These are phyloP conservation scores for Crotalaria pallida DNA, from an alignment of 306 rosid species.

Conservation along the genomic window DNA sequence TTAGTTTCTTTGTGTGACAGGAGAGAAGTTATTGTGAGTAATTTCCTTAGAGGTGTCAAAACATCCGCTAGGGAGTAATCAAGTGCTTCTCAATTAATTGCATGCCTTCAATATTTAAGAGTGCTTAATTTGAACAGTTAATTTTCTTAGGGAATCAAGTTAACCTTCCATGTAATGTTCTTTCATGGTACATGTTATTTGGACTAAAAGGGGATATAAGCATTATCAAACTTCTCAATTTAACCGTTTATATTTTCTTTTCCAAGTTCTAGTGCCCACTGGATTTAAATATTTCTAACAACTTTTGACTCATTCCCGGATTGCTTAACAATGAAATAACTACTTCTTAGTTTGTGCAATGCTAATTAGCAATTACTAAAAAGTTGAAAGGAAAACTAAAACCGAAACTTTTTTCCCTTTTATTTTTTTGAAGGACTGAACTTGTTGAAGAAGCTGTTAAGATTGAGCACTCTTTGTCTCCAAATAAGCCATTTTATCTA, in stretches of 20 bases:
- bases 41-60: not conserved
- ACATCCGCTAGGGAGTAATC: not conserved
- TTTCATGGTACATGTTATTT: no score
- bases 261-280: no score
- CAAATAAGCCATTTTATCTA: conserved; percentile 80
- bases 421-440: conserved; percentile 47
- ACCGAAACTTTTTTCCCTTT: not conserved
- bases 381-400: not conserved
- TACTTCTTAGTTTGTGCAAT: no score
- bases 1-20: not conserved
- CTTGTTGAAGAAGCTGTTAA: conserved; percentile 74
- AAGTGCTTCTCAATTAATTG: conserved; percentile 1
- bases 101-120: not conserved
- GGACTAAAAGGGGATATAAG: no score
- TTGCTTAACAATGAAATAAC: no score
- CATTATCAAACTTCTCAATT: no score
- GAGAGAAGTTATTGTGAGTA: not conserved
- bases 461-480: conserved; percentile 60
- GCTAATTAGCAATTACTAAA: no score
- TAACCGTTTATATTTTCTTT: no score
- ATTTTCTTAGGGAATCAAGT: not conserved
- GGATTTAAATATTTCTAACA: no score
- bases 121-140: not conserved
- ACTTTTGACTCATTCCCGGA: no score
- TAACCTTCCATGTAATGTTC: not conserved